These are phyloP conservation scores for Solanum pennellii DNA, from an alignment of 257 asterid genomes.

Conservation along the genomic window DNA sequence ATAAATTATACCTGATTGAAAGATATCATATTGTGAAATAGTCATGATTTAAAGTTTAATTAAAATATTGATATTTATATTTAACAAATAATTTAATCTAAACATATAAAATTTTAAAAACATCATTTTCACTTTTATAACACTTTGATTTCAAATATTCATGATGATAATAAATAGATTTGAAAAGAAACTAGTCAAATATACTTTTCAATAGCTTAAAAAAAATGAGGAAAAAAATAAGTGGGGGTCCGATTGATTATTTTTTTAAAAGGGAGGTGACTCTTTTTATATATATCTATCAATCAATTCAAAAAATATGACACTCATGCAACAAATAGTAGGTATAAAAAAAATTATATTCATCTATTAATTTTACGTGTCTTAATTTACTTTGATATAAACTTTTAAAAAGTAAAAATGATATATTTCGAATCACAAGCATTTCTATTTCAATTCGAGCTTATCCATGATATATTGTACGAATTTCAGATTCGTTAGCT, in stretches of 20 bases:
- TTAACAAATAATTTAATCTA: too few relatives aligned
- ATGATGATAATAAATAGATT: neutral
- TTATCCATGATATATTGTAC: neutral
- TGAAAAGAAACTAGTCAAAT: neutral
- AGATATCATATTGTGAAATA: neutral
- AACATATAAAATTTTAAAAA: neutral
- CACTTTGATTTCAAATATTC: neutral
- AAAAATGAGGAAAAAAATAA: neutral
- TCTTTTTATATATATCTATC: neutral
- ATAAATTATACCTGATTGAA: neutral
- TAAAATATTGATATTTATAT: too few relatives aligned
- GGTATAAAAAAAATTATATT: neutral
- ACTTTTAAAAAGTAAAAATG: too few relatives aligned
- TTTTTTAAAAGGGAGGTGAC: fast-evolving
- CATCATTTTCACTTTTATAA: neutral
- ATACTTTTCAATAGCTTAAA: neutral
- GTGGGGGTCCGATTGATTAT: neutral
- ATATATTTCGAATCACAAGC: too few relatives aligned
- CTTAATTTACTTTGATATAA: neutral
- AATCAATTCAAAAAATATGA: neutral
- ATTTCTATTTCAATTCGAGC: neutral
- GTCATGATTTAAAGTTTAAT: neutral
- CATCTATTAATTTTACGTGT: neutral
- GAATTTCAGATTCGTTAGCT: neutral
- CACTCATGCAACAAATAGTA: neutral